phyloP scores from a whole-genome alignment of 768 basidiomycete species.

The Boletellus sp. region DNA sequence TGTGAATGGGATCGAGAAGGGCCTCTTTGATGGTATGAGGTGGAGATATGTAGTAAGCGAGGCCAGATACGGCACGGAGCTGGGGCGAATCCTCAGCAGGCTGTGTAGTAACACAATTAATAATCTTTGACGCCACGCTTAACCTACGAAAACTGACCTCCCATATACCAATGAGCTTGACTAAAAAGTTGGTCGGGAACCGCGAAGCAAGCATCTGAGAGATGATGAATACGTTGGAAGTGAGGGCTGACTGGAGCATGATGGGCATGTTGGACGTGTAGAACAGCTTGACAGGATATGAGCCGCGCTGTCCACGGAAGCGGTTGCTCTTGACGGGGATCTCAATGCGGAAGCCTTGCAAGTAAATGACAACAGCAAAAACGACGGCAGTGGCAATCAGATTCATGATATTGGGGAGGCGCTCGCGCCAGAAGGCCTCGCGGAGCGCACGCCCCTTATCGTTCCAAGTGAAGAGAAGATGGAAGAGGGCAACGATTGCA shows the following conservation, averaged over 20 bases:
- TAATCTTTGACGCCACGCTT: neutral
- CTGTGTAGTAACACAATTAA: constrained; percentile 38
- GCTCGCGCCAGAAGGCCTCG: constrained; percentile 97
- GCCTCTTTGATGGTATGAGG: constrained; percentile 91
- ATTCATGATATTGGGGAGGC: constrained; percentile 98
- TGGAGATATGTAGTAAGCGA: constrained; percentile 97
- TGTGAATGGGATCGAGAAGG: constrained; percentile 91
- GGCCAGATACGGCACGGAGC: constrained; percentile 82
- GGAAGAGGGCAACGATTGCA: constrained; percentile 94
- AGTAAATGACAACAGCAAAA: constrained; percentile 94
- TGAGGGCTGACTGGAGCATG: constrained; percentile 94
- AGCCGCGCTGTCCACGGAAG: constrained; percentile 93
- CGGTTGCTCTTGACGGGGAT: constrained; percentile 97
- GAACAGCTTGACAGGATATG: constrained; percentile 97
- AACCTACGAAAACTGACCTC: constrained; percentile 57
- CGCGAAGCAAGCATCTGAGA: constrained; percentile 91
- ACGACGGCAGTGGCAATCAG: constrained; percentile 87
- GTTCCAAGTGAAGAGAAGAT: constrained; percentile 96
- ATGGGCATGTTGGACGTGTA: constrained; percentile 99
- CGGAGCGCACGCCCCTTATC: constrained; percentile 96
- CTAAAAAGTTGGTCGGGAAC: constrained; percentile 89
- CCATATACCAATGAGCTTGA: constrained; percentile 93
- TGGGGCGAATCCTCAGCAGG: constrained; percentile 94
- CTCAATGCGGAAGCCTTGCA: constrained; percentile 98
- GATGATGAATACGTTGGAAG: constrained; percentile 92